These are phyloP conservation scores for Purpureocillium takamizusanense DNA, from an alignment of 2,329 filamentous ascomycete genomes.

Conservation along the genomic window DNA sequence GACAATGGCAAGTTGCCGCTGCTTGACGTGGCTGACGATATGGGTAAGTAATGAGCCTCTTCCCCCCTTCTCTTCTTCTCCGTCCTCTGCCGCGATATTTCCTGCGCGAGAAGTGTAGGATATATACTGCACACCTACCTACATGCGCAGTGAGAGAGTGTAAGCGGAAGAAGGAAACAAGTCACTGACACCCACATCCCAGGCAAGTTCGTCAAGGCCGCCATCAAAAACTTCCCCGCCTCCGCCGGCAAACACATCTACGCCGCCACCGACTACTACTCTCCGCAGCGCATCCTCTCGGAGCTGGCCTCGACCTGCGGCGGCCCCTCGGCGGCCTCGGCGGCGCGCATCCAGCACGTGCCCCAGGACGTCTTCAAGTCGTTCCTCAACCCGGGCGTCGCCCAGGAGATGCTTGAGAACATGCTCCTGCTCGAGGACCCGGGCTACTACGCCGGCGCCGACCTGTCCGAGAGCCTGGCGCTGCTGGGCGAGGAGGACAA, in stretches of 20 bases:
- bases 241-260: conserved; percentile 22
- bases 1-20: conserved; percentile 25
- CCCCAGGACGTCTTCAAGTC: conserved; percentile 24
- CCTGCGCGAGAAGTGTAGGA: no score
- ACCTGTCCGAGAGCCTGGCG: conserved; percentile 19
- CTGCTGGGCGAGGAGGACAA: conserved; percentile 23
- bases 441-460: conserved; percentile 29
- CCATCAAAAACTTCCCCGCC: conserved; percentile 18
- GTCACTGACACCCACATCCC: neutral
- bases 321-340: conserved; percentile 17
- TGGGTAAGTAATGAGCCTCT: conserved; percentile 22
- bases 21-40: conserved; percentile 27
- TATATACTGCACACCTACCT: no score
- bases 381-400: conserved; percentile 17
- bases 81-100: no score
- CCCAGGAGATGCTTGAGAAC: conserved; percentile 31
- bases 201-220: conserved; percentile 26
- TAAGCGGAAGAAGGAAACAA: neutral
- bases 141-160: neutral
- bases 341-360: conserved; percentile 11
- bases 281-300: conserved; percentile 19
- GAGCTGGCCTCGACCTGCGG: conserved; percentile 25
- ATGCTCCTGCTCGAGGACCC: conserved; percentile 30
- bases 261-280: conserved; percentile 27
- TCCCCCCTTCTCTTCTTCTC: neutral